phyloP scores from a whole-genome alignment of 768 basidiomycete species.

The Butyriboletus loyo region DNA sequence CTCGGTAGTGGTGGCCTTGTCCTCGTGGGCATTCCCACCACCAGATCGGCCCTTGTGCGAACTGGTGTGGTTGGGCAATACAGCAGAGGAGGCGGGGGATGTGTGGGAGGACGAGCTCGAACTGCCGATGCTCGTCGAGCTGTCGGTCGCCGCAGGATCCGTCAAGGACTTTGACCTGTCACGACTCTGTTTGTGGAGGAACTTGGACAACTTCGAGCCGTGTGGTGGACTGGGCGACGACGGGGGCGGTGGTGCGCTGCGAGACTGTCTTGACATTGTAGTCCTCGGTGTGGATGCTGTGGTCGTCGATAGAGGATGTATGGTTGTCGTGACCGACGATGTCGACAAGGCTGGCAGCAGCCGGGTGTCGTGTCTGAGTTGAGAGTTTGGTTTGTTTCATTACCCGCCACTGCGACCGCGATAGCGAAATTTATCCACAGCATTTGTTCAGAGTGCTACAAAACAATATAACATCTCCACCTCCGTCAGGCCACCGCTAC shows the following conservation, averaged over 20 bases:
- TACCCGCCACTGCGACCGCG: slow-evolving; percentile 13
- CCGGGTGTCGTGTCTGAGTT: slow-evolving; percentile 14
- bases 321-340: slow-evolving; percentile 19
- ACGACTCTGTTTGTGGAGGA: slow-evolving; percentile 61
- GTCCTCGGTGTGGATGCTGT: slow-evolving; percentile 1
- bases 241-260: slow-evolving; percentile 41
- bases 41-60: slow-evolving; percentile 38
- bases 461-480: slow-evolving; percentile 1
- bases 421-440: slow-evolving; percentile 18
- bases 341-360: slow-evolving; percentile 9
- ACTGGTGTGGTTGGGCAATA: slow-evolving; percentile 21
- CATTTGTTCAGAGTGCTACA: not conserved
- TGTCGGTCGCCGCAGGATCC: slow-evolving; percentile 35
- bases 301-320: slow-evolving; percentile 7
- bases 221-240: slow-evolving; percentile 41
- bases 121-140: slow-evolving; percentile 37
- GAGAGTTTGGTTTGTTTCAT: slow-evolving; percentile 29
- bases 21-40: slow-evolving; percentile 19
- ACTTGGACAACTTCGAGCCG: slow-evolving; percentile 60
- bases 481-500: not conserved
- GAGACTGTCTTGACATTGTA: slow-evolving; percentile 47
- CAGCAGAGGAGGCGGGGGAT: slow-evolving; percentile 30
- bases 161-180: slow-evolving; percentile 58
- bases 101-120: slow-evolving; percentile 39
- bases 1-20: slow-evolving; percentile 20